phyloP scores from a whole-genome alignment of 202 grass and related monocot genomes.

The Panicum hallii region DNA sequence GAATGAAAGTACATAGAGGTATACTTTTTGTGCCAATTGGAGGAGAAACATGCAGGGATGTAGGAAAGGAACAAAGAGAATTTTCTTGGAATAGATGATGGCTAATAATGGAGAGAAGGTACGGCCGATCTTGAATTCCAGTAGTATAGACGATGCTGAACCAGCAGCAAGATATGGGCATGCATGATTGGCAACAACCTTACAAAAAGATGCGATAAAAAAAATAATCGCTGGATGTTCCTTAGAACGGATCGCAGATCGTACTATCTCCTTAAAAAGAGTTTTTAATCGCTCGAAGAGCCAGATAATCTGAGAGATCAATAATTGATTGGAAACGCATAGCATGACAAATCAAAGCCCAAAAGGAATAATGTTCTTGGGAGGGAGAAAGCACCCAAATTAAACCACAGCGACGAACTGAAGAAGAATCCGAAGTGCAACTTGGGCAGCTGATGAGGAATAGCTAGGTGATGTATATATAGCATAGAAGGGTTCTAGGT shows the following conservation, averaged over 20 bases:
- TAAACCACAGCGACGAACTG: neutral
- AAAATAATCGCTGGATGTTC: slow-evolving; percentile 23
- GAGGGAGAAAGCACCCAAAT: neutral
- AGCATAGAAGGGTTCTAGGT: neutral
- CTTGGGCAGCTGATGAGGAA: neutral
- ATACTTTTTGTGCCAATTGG: slow-evolving; percentile 41
- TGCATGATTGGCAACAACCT: slow-evolving; percentile 34
- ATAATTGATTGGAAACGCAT: neutral
- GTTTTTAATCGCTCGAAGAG: neutral
- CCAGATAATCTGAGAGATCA: slow-evolving; percentile 3
- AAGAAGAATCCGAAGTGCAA: slow-evolving; percentile 6
- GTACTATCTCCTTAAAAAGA: neutral
- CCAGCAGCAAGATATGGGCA: slow-evolving; percentile 33
- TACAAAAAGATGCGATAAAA: slow-evolving; percentile 4
- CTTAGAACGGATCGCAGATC: slow-evolving; percentile 10
- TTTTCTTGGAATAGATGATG: slow-evolving; percentile 34
- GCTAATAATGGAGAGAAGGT: slow-evolving; percentile 23
- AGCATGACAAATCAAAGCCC: slow-evolving; percentile 26
- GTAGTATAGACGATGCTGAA: slow-evolving; percentile 28
- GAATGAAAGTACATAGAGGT: neutral
- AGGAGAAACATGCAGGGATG: slow-evolving; percentile 39
- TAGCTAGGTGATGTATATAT: neutral
- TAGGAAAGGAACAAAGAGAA: slow-evolving; percentile 55
- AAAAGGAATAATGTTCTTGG: neutral
- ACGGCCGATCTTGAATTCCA: slow-evolving; percentile 42